Base-by-base conservation (phyloP, 2,329 filamentous ascomycete species). In the Trichoderma lentiforme region DNA sequence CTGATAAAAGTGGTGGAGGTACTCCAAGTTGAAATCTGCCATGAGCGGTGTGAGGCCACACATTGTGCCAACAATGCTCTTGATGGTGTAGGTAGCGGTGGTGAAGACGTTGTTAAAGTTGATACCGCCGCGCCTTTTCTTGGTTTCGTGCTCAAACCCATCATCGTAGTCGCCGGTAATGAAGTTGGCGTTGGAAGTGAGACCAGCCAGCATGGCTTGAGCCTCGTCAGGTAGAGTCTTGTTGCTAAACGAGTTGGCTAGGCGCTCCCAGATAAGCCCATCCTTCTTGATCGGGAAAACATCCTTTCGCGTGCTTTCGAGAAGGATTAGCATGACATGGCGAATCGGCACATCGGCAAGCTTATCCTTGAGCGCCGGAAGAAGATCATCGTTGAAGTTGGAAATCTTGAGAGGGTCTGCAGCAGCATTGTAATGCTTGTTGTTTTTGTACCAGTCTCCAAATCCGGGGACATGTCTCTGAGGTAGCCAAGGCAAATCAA, bases 271-370 rank as follows among this genome's bases (percentile, higher is more conserved):
- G 21, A 84, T 81, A 43, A 82, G 73, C 6, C 81, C 82, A 1
- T 79, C 76, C 70, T 82, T 82, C 47, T 84, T 83, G 30, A 85
- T 74, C 0, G 84, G 84, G 30, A 85, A 85, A 3, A 85, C 80
- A 64, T 85, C 84, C 4, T 81, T 81, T 24, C 84, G 79, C 0
- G 83, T 84, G 57, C 83, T 84, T 70, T 85, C 84, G 2, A 85
- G 77, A n/a, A 83, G 79, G 2, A 85, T 69, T n/a, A 85, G 73
- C 14, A 85, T 75, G 5, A 85, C 77, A 70, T 85, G 83, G 62
- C 83, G 83, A 69, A 85, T 82, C 11, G 80, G 78, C 7, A 84
- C 76, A 1, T 77, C 74, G 8, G 73, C 43, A 6, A 82, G 68
- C 53, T 76, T 76, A 8, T 73, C 74, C 1, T 74, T 74, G 3